phyloP scores from a whole-genome alignment of 331 rosid species.

The Phaseolus coccineus region DNA sequence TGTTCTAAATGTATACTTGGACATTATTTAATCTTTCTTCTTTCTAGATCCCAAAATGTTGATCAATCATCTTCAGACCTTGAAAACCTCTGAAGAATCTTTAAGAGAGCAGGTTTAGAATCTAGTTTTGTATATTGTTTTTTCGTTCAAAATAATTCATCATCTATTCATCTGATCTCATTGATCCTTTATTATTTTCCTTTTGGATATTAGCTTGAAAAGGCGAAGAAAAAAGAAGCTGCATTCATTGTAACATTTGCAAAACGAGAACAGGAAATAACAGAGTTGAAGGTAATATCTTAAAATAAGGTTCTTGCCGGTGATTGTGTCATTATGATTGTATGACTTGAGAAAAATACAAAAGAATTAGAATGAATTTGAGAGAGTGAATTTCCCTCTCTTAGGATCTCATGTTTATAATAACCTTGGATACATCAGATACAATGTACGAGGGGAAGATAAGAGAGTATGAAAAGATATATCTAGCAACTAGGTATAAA shows the following conservation, averaged over 20 bases:
- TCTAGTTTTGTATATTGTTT: neutral
- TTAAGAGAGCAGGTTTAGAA: slow-evolving; percentile 79
- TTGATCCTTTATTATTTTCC: slow-evolving; percentile 12
- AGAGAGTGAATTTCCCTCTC: too few species aligned
- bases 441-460: too few species aligned
- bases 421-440: too few species aligned
- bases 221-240: slow-evolving; percentile 65
- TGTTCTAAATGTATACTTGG: slow-evolving; percentile 34
- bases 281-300: slow-evolving; percentile 81
- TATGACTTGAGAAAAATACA: too few species aligned
- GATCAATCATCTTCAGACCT: slow-evolving; percentile 76
- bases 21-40: slow-evolving; percentile 38
- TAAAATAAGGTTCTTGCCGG: neutral
- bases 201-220: slow-evolving; percentile 55
- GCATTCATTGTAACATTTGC: slow-evolving; percentile 76
- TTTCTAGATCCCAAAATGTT: slow-evolving; percentile 74
- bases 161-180: slow-evolving; percentile 24
- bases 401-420: too few species aligned
- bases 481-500: neutral
- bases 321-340: slow-evolving; percentile 12
- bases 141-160: slow-evolving; percentile 27
- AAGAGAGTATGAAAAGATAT: too few species aligned
- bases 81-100: slow-evolving; percentile 85
- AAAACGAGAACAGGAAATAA: slow-evolving; percentile 94
- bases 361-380: too few species aligned